These are phyloP conservation scores for Boletus insuetus DNA, from an alignment of 768 basidiomycete genomes.

Conservation along the genomic window DNA sequence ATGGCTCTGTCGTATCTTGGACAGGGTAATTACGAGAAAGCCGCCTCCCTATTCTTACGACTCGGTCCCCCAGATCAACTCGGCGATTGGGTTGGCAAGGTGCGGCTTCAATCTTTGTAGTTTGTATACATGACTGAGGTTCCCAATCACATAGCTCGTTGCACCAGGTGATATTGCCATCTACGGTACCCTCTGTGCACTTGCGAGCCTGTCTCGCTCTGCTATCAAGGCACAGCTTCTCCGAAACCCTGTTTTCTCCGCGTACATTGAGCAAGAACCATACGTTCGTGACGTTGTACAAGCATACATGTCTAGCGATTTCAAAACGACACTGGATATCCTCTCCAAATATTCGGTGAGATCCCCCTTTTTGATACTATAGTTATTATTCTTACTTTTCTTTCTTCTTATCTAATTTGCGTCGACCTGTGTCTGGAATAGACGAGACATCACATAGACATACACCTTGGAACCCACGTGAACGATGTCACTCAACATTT, in stretches of 20 bases:
- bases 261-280: constrained; percentile 82
- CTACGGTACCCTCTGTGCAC: constrained; percentile 79
- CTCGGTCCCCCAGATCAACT: constrained; percentile 64
- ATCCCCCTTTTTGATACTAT: not conserved
- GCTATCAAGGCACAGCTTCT: constrained; percentile 66
- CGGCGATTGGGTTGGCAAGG: constrained; percentile 79
- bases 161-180: constrained; percentile 83
- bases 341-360: constrained; percentile 70
- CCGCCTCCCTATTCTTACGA: constrained; percentile 69
- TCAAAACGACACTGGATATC: constrained; percentile 76
- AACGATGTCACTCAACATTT: constrained; percentile 63
- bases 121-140: not conserved
- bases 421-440: constrained; percentile 25
- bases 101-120: constrained; percentile 11
- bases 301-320: constrained; percentile 83
- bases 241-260: constrained; percentile 66
- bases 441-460: constrained; percentile 76
- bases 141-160: constrained; percentile 45
- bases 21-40: constrained; percentile 73
- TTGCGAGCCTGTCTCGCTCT: constrained; percentile 71
- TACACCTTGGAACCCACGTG: constrained; percentile 73
- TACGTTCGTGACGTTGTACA: constrained; percentile 85
- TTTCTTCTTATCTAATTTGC: not conserved
- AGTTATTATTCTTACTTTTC: not conserved
- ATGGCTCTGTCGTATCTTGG: constrained; percentile 74